Evolutionary conservation across 2,329 filamentous ascomycete genomes (phyloP).

Genomic region (Tetracladium maxilliforme): DNA sequence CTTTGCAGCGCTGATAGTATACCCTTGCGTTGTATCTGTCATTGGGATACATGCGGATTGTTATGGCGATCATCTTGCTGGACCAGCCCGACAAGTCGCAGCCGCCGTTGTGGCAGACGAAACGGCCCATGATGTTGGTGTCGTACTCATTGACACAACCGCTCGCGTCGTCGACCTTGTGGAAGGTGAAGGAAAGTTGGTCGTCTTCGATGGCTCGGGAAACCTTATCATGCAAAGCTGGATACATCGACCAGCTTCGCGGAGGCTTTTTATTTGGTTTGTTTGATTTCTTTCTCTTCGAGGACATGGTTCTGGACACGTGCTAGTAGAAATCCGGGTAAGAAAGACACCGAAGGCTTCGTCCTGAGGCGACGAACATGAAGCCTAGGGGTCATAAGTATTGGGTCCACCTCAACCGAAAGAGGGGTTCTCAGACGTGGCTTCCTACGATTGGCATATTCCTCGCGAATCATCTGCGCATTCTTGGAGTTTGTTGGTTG

Average conservation of each 20-base stretch:
- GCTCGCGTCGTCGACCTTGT: slow-evolving; percentile 12
- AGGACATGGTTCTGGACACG: no score
- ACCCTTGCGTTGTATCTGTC: slow-evolving; percentile 25
- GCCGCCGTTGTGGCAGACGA: slow-evolving; percentile 17
- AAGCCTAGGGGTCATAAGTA: no score
- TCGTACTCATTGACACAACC: slow-evolving; percentile 14
- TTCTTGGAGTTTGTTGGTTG: no score
- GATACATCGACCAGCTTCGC: slow-evolving; percentile 18
- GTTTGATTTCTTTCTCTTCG: no score
- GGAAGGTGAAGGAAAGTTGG: slow-evolving; percentile 16
- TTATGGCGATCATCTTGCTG: slow-evolving; percentile 24
- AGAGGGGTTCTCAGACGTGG: no score
- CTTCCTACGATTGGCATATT: no score
- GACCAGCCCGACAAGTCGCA: slow-evolving; percentile 18
- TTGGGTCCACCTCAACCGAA: no score
- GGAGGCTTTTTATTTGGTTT: no score
- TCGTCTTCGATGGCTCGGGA: slow-evolving; percentile 13
- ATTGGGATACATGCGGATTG: slow-evolving; percentile 21
- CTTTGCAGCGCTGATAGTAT: slow-evolving; percentile 24
- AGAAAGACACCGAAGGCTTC: no score
- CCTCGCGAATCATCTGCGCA: no score
- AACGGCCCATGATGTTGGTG: slow-evolving; percentile 25
- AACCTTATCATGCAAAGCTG: slow-evolving; percentile 15
- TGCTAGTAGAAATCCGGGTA: no score
- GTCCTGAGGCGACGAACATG: no score